These are phyloP conservation scores for Penicillium sp. DNA, from an alignment of 2,329 filamentous ascomycete genomes.

Conservation along the genomic window DNA sequence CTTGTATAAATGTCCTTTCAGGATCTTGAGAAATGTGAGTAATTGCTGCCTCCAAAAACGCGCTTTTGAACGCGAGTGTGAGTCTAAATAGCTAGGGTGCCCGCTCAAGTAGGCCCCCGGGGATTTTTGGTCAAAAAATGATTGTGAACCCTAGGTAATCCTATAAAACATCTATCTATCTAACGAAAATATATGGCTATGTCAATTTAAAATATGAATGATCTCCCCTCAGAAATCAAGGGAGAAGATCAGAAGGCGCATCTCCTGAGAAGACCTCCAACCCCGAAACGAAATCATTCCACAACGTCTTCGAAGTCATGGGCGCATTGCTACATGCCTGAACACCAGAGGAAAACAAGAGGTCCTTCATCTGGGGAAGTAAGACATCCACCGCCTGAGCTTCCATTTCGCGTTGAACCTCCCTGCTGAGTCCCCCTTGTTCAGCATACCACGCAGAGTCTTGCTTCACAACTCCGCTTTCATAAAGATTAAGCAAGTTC, in stretches of 20 bases:
- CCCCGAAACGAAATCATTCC: constrained; percentile 9
- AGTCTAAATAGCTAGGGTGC: background rate
- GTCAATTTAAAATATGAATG: background rate
- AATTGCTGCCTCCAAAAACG: background rate
- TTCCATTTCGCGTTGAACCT: constrained; percentile 12
- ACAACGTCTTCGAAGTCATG: constrained; percentile 11
- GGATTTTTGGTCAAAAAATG: no score
- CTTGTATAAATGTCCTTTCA: background rate
- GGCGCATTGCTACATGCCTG: constrained; percentile 15
- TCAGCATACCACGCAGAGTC: constrained; percentile 10
- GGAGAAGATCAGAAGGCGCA: background rate
- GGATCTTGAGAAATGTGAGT: background rate
- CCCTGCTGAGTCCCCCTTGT: constrained; percentile 5
- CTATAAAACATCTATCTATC: background rate
- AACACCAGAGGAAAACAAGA: constrained; percentile 5
- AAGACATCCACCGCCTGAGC: constrained; percentile 9
- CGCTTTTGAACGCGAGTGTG: background rate
- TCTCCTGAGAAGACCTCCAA: constrained; percentile 4
- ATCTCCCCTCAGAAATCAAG: background rate
- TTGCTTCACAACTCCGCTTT: constrained; percentile 4
- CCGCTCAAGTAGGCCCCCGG: no score
- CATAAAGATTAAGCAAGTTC: constrained; percentile 14
- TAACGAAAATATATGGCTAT: background rate
- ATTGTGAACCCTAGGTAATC: no score
- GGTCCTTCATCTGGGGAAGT: constrained; percentile 8